These are phyloP conservation scores for Oenanthe javanica DNA, from an alignment of 140 eudicot genomes.

Conservation along the genomic window DNA sequence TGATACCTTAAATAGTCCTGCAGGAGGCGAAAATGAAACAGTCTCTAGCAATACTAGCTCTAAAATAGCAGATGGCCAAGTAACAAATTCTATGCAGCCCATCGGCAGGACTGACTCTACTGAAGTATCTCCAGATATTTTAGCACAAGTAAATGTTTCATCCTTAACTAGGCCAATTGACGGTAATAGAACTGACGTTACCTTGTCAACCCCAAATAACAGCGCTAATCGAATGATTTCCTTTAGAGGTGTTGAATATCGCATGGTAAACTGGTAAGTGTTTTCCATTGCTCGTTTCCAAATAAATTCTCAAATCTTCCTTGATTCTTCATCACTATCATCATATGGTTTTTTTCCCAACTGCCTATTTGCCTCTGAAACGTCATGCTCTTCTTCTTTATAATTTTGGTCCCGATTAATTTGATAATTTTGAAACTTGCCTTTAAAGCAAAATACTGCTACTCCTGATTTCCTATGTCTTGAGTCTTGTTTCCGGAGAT, in stretches of 20 bases:
- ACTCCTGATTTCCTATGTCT: background rate
- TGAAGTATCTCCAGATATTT: slow-evolving; percentile 30
- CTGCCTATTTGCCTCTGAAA: background rate
- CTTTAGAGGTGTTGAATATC: slow-evolving; percentile 77
- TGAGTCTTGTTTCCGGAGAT: background rate
- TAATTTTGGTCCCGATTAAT: background rate
- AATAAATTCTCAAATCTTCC: background rate
- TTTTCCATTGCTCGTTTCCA: slow-evolving; percentile 6
- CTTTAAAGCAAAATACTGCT: background rate
- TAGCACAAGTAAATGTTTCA: slow-evolving; percentile 27
- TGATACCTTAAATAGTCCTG: slow-evolving; percentile 21
- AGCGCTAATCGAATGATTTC: slow-evolving; percentile 47
- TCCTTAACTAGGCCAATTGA: slow-evolving; percentile 19
- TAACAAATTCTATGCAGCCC: slow-evolving; percentile 18
- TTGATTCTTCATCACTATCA: background rate
- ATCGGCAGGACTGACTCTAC: slow-evolving; percentile 36
- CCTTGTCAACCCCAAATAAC: slow-evolving; percentile 32
- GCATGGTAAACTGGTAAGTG: slow-evolving; percentile 97
- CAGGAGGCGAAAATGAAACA: slow-evolving; percentile 24
- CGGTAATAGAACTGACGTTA: slow-evolving; percentile 24
- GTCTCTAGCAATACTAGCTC: slow-evolving; percentile 27
- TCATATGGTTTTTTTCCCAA: background rate
- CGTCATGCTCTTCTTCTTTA: background rate
- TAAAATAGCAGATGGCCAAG: slow-evolving; percentile 17
- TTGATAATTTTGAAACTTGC: background rate